These are phyloP conservation scores for Candida maris DNA, from an alignment of 805 yeast genomes.

Conservation along the genomic window DNA sequence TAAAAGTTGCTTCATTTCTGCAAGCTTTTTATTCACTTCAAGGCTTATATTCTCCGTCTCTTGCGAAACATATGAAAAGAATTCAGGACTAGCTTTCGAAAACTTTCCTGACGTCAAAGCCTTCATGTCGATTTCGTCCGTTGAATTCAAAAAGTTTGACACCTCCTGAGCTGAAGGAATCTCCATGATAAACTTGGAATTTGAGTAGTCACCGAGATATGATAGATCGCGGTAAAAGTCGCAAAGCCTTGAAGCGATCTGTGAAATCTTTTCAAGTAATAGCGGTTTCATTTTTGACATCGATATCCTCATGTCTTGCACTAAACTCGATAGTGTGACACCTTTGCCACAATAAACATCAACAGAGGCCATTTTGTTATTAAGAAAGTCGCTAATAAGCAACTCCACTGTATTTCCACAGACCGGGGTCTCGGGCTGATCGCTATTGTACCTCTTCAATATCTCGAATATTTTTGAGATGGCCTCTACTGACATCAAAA, in stretches of 20 bases:
- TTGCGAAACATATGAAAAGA: constrained; percentile 23
- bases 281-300: constrained; percentile 25
- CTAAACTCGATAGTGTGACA: constrained; percentile 21
- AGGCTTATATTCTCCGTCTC: constrained; percentile 28
- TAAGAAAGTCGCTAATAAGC: constrained; percentile 21
- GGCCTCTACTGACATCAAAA: constrained; percentile 25
- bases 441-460: constrained; percentile 13
- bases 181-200: constrained; percentile 13
- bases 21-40: constrained; percentile 19
- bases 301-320: constrained; percentile 21
- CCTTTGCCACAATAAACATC: constrained; percentile 21
- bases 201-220: constrained; percentile 18
- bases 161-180: constrained; percentile 28
- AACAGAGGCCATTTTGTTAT: constrained; percentile 14
- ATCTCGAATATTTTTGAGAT: constrained; percentile 21
- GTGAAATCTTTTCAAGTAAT: constrained; percentile 21
- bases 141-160: constrained; percentile 9
- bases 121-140: constrained; percentile 25
- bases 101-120: constrained; percentile 26
- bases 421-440: constrained; percentile 13
- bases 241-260: constrained; percentile 20
- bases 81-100: constrained; percentile 22
- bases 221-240: constrained; percentile 24
- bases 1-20: constrained; percentile 16
- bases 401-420: constrained; percentile 17